Conservation (phyloP, 2,329 filamentous ascomycete species). For the Aspergillus glaucus region DNA sequence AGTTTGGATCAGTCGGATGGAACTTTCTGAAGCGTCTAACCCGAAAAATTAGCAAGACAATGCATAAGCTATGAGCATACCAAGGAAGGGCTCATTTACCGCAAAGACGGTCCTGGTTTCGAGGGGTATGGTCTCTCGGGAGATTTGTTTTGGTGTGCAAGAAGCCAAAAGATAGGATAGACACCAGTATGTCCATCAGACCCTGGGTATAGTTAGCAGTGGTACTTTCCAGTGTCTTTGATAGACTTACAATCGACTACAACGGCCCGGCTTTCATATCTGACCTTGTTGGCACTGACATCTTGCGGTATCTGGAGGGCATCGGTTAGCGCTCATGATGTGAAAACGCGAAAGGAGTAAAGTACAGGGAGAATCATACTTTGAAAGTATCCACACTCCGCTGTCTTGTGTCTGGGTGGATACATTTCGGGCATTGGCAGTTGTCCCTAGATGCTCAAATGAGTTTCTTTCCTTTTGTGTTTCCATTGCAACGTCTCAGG, state of each 20-base stretch:
- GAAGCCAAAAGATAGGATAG: conserved; percentile 61
- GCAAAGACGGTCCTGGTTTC: not conserved
- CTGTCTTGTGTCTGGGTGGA: conserved; percentile 66
- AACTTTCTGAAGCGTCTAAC: conserved; percentile 35
- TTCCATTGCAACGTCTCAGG: not conserved
- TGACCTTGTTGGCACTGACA: conserved; percentile 32
- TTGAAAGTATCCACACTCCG: conserved; percentile 62
- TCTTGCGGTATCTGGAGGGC: conserved; percentile 41
- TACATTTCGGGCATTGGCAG: conserved; percentile 61
- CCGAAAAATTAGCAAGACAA: conserved; percentile 1
- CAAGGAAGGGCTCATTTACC: not conserved
- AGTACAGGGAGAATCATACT: conserved; percentile 36
- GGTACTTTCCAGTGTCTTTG: not conserved
- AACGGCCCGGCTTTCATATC: conserved; percentile 32
- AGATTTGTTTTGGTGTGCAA: conserved; percentile 37
- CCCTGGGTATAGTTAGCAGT: conserved; percentile 44
- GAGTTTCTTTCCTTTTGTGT: not conserved
- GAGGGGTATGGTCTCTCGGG: conserved; percentile 7
- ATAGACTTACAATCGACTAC: conserved; percentile 44
- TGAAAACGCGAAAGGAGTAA: not conserved
- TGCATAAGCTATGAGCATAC: not conserved
- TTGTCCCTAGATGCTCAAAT: conserved; percentile 53
- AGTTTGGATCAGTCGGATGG: conserved; percentile 23
- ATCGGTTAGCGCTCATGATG: not conserved
- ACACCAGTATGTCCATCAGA: conserved; percentile 62